Conservation (phyloP, 805 yeast genomes). For the Yamadazyma sp. region DNA sequence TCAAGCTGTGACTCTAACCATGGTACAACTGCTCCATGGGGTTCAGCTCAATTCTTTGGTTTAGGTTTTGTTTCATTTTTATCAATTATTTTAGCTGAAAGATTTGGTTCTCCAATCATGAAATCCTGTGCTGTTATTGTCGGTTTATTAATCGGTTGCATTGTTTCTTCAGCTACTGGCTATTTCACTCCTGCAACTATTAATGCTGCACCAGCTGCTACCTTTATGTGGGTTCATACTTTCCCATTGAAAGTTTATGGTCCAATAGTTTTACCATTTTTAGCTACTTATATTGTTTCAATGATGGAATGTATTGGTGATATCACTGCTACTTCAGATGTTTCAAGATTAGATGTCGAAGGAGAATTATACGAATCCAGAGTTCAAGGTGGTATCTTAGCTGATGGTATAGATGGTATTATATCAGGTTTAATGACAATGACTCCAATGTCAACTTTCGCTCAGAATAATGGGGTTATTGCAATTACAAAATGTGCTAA, state of each 20-base stretch:
- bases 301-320: constrained; percentile 96
- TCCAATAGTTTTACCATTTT: constrained; percentile 80
- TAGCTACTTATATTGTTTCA: constrained; percentile 76
- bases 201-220: constrained; percentile 72
- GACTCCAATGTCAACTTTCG: constrained; percentile 90
- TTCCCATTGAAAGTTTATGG: constrained; percentile 75
- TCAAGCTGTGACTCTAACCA: constrained; percentile 22
- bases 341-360: constrained; percentile 78
- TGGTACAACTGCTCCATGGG: constrained; percentile 57
- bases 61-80: constrained; percentile 80
- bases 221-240: constrained; percentile 86
- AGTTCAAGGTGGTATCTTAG: constrained; percentile 89
- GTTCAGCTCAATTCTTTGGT: constrained; percentile 86
- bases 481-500: constrained; percentile 90
- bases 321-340: constrained; percentile 91
- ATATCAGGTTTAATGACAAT: constrained; percentile 75
- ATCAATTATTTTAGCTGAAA: constrained; percentile 72
- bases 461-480: constrained; percentile 94
- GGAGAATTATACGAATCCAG: constrained; percentile 80
- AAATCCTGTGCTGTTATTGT: constrained; percentile 88
- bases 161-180: constrained; percentile 88
- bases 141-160: constrained; percentile 84
- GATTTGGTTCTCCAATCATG: constrained; percentile 93
- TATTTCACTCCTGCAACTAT: constrained; percentile 61
- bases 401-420: constrained; percentile 81